Conservation (phyloP, 306 rosid species). For the Dalbergia cochinchinensis region DNA sequence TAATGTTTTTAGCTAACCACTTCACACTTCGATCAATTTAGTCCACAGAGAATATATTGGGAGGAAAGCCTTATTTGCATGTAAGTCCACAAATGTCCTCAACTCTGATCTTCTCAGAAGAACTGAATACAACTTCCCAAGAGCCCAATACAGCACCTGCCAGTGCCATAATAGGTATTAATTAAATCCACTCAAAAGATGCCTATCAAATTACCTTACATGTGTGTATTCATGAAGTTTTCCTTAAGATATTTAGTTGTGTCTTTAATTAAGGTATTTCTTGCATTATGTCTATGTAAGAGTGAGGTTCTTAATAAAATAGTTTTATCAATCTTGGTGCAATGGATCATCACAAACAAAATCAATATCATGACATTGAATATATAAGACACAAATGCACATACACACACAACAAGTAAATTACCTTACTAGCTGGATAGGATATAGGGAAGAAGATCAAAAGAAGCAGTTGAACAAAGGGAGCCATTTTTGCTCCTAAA, state of each 20-base stretch:
- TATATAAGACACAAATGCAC: no score
- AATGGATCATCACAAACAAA: background rate
- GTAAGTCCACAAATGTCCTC: conserved; percentile 82
- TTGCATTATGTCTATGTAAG: background rate
- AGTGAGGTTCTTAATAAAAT: background rate
- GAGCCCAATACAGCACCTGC: conserved; percentile 77
- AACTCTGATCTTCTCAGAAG: conserved; percentile 75
- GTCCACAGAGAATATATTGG: background rate
- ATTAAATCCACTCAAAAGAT: background rate
- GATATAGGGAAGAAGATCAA: conserved; percentile 73
- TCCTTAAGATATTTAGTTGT: background rate
- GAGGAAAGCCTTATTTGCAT: conserved; percentile 68
- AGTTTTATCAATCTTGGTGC: background rate
- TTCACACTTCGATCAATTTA: conserved; percentile 7
- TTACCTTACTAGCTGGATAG: conserved; percentile 86
- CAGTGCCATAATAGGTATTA: conserved; percentile 41
- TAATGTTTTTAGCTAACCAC: conserved; percentile 29
- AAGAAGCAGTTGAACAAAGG: conserved; percentile 65
- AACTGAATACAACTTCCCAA: conserved; percentile 71
- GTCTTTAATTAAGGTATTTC: no score
- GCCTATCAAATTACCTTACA: conserved; percentile 4
- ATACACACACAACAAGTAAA: no score
- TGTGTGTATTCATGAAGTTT: background rate
- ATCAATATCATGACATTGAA: background rate
- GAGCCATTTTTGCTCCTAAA: conserved; percentile 71